Conservation (phyloP, 2,329 filamentous ascomycete species). For the Trichophyton rubrum region DNA sequence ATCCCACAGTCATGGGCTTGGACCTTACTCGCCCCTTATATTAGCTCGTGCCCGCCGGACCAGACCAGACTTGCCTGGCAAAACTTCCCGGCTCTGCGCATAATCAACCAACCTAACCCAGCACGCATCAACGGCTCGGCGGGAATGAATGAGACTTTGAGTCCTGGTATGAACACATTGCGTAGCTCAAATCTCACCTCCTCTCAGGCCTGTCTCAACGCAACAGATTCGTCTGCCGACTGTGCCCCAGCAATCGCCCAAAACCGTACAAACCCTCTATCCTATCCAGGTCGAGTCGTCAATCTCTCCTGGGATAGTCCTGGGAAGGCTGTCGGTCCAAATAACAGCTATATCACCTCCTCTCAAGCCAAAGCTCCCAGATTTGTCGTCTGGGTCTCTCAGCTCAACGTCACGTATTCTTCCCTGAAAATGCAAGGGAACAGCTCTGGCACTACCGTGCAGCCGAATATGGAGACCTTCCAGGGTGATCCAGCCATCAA, state of each 20-base stretch:
- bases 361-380: slow-evolving; percentile 44
- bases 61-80: slow-evolving; percentile 70
- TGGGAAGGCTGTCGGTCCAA: slow-evolving; percentile 58
- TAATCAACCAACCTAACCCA: slow-evolving; percentile 67
- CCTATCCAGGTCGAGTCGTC: slow-evolving; percentile 60
- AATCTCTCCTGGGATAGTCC: slow-evolving; percentile 61
- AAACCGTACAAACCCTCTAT: slow-evolving; percentile 59
- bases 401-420: slow-evolving; percentile 63
- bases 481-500: slow-evolving; percentile 58
- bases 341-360: slow-evolving; percentile 66
- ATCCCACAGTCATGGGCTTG: slow-evolving; percentile 77
- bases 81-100: slow-evolving; percentile 61
- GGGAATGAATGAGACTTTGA: slow-evolving; percentile 49
- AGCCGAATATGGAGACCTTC: slow-evolving; percentile 59
- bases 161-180: slow-evolving; percentile 22
- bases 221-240: slow-evolving; percentile 19
- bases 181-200: slow-evolving; percentile 25
- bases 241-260: slow-evolving; percentile 54
- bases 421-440: slow-evolving; percentile 35
- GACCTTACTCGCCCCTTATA: slow-evolving; percentile 70
- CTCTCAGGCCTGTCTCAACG: neutral
- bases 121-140: slow-evolving; percentile 46
- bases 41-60: slow-evolving; percentile 58
- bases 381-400: slow-evolving; percentile 64
- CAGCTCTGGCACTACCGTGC: slow-evolving; percentile 21